phyloP scores from a whole-genome alignment of 345 rosid genomes.

The Brassica nigra region DNA sequence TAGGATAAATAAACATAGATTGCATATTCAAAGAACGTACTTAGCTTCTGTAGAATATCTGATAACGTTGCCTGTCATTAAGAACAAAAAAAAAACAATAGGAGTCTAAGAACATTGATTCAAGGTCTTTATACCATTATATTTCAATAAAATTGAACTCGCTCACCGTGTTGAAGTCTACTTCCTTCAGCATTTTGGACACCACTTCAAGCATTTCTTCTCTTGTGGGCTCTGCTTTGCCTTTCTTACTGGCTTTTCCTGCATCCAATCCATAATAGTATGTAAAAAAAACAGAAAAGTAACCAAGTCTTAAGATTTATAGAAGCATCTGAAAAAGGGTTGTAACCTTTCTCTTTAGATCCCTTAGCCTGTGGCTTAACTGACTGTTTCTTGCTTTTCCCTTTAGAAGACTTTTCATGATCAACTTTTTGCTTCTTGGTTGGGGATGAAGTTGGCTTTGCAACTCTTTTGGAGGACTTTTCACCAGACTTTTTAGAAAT shows the following conservation, averaged over 20 bases:
- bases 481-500: conserved; percentile 44
- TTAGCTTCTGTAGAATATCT: conserved; percentile 80
- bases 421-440: conserved; percentile 42
- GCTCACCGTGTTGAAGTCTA: conserved; percentile 95
- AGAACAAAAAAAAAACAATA: neutral
- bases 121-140: conserved; percentile 1
- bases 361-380: conserved; percentile 50
- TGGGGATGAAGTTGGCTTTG: conserved; percentile 51
- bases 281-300: neutral
- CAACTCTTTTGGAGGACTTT: conserved; percentile 42
- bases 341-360: conserved; percentile 69
- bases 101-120: conserved; percentile 6
- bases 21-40: conserved; percentile 44
- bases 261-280: conserved; percentile 48
- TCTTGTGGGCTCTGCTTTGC: conserved; percentile 71
- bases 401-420: conserved; percentile 46
- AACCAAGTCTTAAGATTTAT: neutral
- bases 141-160: conserved; percentile 7
- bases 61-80: conserved; percentile 81
- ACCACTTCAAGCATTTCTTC: conserved; percentile 89
- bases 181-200: conserved; percentile 81
- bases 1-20: neutral
- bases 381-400: conserved; percentile 60
- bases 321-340: conserved; percentile 16
- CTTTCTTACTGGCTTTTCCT: conserved; percentile 66